Evolutionary conservation across 108 stramenopile species (phyloP).

Genomic region (Pseudonitzschia delicatissima): DNA sequence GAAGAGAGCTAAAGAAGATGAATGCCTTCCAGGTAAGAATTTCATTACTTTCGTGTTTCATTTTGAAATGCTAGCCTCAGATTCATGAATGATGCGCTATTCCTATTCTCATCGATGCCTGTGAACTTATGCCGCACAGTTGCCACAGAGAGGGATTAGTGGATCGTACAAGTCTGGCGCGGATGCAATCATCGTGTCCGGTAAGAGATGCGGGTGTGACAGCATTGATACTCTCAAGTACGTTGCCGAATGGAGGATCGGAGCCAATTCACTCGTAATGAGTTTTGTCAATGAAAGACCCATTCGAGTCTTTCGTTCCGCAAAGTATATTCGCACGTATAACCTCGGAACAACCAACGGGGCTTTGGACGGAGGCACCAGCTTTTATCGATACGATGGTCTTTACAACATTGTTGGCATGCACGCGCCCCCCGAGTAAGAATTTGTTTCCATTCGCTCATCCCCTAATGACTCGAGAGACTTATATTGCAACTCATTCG

Average conservation of each 20-base stretch:
- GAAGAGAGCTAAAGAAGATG: not conserved
- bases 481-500: not conserved
- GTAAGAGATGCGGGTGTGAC: conserved; percentile 8
- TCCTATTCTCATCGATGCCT: not conserved
- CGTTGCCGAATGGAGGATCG: conserved; percentile 14
- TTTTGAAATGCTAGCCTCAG: too few relatives aligned
- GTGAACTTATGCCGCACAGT: not conserved
- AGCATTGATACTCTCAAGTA: not conserved
- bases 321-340: not conserved
- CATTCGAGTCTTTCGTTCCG: conserved; percentile 4
- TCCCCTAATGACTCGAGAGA: too few relatives aligned
- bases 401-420: not conserved
- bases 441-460: too few relatives aligned
- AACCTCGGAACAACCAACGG: not conserved
- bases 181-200: conserved; percentile 50
- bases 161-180: conserved; percentile 48
- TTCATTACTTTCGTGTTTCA: too few relatives aligned
- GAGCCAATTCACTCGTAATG: conserved; percentile 2
- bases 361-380: not conserved
- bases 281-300: not conserved
- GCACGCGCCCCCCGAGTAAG: not conserved
- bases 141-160: conserved; percentile 44
- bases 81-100: too few relatives aligned
- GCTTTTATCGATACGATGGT: conserved; percentile 13
- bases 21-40: conserved; percentile 2